Conservation (phyloP, 2,329 filamentous ascomycete species). For the Erysiphe pulchra region DNA sequence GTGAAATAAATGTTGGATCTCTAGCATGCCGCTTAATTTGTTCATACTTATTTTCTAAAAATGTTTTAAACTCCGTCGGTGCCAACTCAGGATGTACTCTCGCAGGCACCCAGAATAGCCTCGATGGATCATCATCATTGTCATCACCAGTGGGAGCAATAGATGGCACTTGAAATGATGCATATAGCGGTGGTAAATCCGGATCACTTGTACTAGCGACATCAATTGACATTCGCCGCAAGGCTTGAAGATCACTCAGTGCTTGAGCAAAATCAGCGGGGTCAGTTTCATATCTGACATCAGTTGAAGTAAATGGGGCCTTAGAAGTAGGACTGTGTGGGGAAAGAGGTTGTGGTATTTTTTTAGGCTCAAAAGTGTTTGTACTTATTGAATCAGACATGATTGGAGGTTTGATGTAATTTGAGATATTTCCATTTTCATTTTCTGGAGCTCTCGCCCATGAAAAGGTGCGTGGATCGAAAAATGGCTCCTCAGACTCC, state of each 20-base stretch:
- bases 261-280: conserved; percentile 47
- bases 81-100: conserved; percentile 84
- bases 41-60: conserved; percentile 79
- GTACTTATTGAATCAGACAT: conserved; percentile 10
- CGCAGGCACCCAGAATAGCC: conserved; percentile 87
- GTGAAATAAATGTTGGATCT: conserved; percentile 38
- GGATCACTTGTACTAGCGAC: conserved; percentile 37
- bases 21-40: conserved; percentile 67
- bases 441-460: conserved; percentile 7
- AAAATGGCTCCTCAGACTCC: conserved; percentile 7
- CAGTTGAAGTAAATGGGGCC: conserved; percentile 38
- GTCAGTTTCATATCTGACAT: conserved; percentile 50
- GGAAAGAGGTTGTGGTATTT: conserved; percentile 16
- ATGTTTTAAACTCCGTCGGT: conserved; percentile 88
- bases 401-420: conserved; percentile 11
- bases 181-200: conserved; percentile 49
- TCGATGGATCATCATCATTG: conserved; percentile 68
- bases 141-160: conserved; percentile 46
- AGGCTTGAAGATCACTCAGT: conserved; percentile 45
- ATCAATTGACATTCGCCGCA: conserved; percentile 57
- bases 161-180: conserved; percentile 37
- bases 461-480: conserved; percentile 6
- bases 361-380: conserved; percentile 11
- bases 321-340: conserved; percentile 23
- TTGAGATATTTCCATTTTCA: conserved; percentile 8